phyloP scores from a whole-genome alignment of 1,284 basidiomycete genomes.

The Rhizoctonia solani region DNA sequence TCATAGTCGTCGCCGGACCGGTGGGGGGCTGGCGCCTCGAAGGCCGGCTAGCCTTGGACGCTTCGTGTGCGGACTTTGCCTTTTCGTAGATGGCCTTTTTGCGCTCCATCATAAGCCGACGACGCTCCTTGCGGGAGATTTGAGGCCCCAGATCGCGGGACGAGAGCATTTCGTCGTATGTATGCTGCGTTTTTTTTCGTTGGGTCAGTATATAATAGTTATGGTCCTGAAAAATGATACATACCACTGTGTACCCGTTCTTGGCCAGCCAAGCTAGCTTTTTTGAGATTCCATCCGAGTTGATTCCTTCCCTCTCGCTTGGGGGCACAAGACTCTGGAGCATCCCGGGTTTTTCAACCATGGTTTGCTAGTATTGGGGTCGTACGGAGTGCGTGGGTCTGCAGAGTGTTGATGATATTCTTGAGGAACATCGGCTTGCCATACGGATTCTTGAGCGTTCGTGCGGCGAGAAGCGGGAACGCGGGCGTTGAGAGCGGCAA shows the following conservation, averaged over 20 bases:
- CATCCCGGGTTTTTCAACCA: not conserved
- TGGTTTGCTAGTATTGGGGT: not conserved
- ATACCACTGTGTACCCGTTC: conserved; percentile 7
- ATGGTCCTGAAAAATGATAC: not conserved
- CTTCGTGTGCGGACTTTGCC: not conserved
- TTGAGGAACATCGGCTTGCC: not conserved
- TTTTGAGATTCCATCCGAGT: conserved; percentile 11
- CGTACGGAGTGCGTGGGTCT: not conserved
- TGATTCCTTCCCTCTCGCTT: conserved; percentile 4
- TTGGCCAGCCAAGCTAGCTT: conserved; percentile 26
- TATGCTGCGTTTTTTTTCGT: not conserved
- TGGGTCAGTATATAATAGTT: not conserved
- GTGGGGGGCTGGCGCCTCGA: not conserved
- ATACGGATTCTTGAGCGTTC: not conserved
- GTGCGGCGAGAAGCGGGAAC: conserved; percentile 7
- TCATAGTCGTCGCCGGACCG: not conserved
- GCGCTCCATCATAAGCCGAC: not conserved
- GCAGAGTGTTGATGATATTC: not conserved
- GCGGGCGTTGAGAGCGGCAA: not conserved
- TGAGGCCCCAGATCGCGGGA: not conserved
- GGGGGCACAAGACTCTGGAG: conserved; percentile 1
- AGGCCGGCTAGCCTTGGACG: not conserved
- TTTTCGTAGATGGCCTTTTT: not conserved
- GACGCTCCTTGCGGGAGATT: conserved; percentile 8
- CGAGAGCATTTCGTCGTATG: conserved; percentile 12